phyloP scores from a whole-genome alignment of 169 alveolate species.

The Perkinsus marinus region DNA sequence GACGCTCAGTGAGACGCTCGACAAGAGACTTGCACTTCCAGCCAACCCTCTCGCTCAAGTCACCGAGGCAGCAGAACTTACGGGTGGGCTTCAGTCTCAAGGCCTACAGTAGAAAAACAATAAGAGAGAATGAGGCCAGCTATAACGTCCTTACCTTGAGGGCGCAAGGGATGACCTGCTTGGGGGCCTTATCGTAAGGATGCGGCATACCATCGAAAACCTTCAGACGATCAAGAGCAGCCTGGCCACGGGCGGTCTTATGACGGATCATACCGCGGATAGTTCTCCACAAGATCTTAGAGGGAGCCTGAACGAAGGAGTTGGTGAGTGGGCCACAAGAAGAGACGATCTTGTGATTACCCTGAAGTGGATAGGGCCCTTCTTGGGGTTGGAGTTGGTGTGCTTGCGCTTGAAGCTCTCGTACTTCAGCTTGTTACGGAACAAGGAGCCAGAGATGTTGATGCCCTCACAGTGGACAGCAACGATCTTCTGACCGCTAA shows the following conservation, averaged over 20 bases:
- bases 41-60: conserved; percentile 11
- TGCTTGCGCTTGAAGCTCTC: conserved; percentile 81
- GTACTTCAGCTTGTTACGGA: conserved; percentile 83
- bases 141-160: conserved; percentile 59
- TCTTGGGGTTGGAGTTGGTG: conserved; percentile 88
- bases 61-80: conserved; percentile 71
- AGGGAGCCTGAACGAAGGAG: conserved; percentile 59
- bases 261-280: conserved; percentile 99
- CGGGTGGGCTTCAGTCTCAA: conserved; percentile 63
- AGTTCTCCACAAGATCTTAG: conserved; percentile 90
- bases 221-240: conserved; percentile 84
- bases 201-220: conserved; percentile 86
- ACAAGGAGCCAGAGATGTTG: conserved; percentile 85
- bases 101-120: background rate
- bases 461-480: conserved; percentile 93
- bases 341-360: too few species aligned
- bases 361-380: conserved; percentile 90
- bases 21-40: background rate
- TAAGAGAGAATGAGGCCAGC: background rate
- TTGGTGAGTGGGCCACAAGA: too few species aligned
- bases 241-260: conserved; percentile 92
- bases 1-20: background rate
- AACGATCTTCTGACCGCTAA: conserved; percentile 89
- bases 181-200: conserved; percentile 80
- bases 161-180: conserved; percentile 83